A percentile compares a stretch with the other conserved stretches of the same genome.
Evolutionary conservation across 2,329 filamentous ascomycete genomes (phyloP).

Genomic region (Escovopsis sp.): DNA sequence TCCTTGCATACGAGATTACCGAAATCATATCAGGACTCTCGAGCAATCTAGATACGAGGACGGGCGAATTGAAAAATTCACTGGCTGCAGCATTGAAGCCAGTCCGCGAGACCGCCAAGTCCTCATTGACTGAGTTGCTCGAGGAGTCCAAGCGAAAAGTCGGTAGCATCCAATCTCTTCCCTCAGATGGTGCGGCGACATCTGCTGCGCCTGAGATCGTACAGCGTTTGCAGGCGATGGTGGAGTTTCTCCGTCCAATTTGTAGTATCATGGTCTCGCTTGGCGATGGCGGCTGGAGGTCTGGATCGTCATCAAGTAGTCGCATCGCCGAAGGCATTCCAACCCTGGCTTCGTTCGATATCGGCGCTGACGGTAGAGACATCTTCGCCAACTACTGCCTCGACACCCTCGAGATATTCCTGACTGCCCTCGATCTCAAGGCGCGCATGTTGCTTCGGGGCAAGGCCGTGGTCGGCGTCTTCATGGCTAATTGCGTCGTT

Average conservation of each 20-base stretch:
- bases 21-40: slow-evolving; percentile 76
- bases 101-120: slow-evolving; percentile 80
- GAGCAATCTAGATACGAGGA: slow-evolving; percentile 63
- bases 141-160: slow-evolving; percentile 68
- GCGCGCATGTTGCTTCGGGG: slow-evolving; percentile 58
- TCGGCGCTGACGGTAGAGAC: slow-evolving; percentile 74
- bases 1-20: slow-evolving; percentile 86
- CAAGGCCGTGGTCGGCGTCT: slow-evolving; percentile 71
- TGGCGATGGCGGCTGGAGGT: slow-evolving; percentile 82
- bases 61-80: slow-evolving; percentile 70
- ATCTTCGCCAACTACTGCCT: slow-evolving; percentile 82
- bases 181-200: slow-evolving; percentile 63
- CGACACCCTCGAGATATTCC: slow-evolving; percentile 73
- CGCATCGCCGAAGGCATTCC: slow-evolving; percentile 50
- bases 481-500: slow-evolving; percentile 75
- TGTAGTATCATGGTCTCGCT: slow-evolving; percentile 84
- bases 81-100: slow-evolving; percentile 79
- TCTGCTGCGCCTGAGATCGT: slow-evolving; percentile 73
- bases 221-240: slow-evolving; percentile 73
- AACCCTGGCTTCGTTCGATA: slow-evolving; percentile 66
- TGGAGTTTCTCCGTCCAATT: slow-evolving; percentile 70
- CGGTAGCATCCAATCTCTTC: slow-evolving; percentile 49
- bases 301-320: slow-evolving; percentile 31
- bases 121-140: slow-evolving; percentile 66
- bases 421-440: slow-evolving; percentile 62